These are phyloP conservation scores for Nothophytophthora sp. DNA, from an alignment of 352 stramenopile genomes.

Conservation along the genomic window DNA sequence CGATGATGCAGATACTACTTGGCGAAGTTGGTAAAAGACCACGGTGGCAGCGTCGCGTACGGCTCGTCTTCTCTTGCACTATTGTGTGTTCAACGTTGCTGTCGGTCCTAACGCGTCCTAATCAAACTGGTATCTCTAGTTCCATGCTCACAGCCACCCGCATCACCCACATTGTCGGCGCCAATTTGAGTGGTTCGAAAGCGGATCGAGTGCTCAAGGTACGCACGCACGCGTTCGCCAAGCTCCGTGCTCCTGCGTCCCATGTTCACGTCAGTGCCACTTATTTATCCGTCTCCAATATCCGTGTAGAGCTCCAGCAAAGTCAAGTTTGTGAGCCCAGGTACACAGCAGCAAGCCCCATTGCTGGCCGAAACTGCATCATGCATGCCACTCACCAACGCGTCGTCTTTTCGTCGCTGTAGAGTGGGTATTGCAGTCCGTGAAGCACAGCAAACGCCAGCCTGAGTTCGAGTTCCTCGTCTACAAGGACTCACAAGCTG, in stretches of 20 bases:
- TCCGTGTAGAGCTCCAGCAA: conserved; percentile 44
- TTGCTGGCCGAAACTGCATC: not conserved
- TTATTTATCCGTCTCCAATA: not conserved
- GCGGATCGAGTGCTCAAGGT: conserved; percentile 76
- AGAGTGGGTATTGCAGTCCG: conserved; percentile 83
- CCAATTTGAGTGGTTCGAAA: conserved; percentile 77
- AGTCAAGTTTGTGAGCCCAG: conserved; percentile 68
- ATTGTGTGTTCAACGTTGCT: not conserved
- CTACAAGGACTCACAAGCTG: conserved; percentile 53
- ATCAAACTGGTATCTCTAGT: too few relatives aligned
- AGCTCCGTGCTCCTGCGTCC: not conserved
- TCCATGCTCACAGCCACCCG: conserved; percentile 41
- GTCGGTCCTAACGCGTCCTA: too few relatives aligned
- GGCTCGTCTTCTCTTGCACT: not conserved
- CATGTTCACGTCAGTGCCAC: not conserved
- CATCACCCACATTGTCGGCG: conserved; percentile 84
- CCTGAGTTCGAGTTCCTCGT: conserved; percentile 72
- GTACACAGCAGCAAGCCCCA: conserved; percentile 19
- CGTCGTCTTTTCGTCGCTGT: not conserved
- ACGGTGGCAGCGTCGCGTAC: conserved; percentile 74
- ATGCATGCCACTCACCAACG: not conserved
- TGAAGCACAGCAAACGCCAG: conserved; percentile 64
- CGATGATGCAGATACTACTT: conserved; percentile 73
- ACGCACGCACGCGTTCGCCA: not conserved
- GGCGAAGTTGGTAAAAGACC: conserved; percentile 75